Evolutionary conservation across 371 early-diverging fungal species (phyloP).

Genomic region (Mucor irregularis): DNA sequence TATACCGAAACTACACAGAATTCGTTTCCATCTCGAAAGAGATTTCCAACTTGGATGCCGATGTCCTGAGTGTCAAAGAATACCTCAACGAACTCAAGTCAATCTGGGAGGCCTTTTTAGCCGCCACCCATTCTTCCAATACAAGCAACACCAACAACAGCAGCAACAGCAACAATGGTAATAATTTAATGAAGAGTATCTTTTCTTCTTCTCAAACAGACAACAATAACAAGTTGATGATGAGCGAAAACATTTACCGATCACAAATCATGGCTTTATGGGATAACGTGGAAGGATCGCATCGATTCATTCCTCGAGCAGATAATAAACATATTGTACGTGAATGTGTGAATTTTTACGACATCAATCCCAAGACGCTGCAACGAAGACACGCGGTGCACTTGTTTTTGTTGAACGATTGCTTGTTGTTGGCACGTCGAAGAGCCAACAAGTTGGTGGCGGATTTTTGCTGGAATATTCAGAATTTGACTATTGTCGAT

Average conservation of each 20-base stretch:
- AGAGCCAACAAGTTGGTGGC: constrained; percentile 75
- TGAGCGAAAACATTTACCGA: constrained; percentile 59
- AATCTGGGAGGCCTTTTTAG: constrained; percentile 61
- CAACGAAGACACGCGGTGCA: constrained; percentile 78
- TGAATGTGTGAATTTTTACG: constrained; percentile 74
- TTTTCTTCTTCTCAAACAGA: constrained; percentile 9
- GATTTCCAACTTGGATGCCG: constrained; percentile 78
- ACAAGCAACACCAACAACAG: constrained; percentile 1
- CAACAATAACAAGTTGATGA: constrained; percentile 43
- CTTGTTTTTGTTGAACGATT: constrained; percentile 79
- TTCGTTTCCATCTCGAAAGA: constrained; percentile 95
- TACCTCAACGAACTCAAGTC: constrained; percentile 69
- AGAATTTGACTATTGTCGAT: constrained; percentile 79
- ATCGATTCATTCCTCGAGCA: constrained; percentile 76
- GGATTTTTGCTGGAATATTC: constrained; percentile 74
- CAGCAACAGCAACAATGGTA: not conserved
- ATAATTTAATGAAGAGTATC: not conserved
- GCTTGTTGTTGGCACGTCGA: constrained; percentile 79
- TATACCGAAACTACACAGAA: constrained; percentile 91
- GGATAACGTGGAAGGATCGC: constrained; percentile 79
- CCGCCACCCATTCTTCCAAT: constrained; percentile 43
- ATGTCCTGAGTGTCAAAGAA: constrained; percentile 69
- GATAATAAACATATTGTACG: constrained; percentile 79
- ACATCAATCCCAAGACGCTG: constrained; percentile 75
- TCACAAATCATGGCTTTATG: constrained; percentile 71